Base-by-base conservation (phyloP, 2,329 filamentous ascomycete species). In the Fusarium vanettenii region DNA sequence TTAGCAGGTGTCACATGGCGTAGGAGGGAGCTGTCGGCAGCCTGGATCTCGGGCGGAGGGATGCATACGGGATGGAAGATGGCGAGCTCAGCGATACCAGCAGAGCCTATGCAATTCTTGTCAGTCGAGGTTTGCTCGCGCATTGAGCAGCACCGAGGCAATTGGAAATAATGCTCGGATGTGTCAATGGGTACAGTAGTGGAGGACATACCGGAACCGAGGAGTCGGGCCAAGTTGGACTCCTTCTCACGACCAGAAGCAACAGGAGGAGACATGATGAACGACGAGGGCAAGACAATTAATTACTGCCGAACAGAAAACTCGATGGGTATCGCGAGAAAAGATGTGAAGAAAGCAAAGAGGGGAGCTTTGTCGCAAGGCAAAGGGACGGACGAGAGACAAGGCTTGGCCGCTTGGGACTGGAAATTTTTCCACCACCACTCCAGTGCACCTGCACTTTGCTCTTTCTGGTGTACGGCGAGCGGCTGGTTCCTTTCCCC, bases 81-180 rank as follows among this genome's bases (percentile, higher is more conserved):
- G 81, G 95, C 91, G 81, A 98, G 88, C 86, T 98, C 96, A 80
- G 95, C 93, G 84, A 98, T 96, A 87, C 95, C 95, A 81, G 95
- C 95, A 81, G 92, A 94, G 81, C 95, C 95, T 98, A 43, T 61
- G 14, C n/a, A 33, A 43, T 33, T 50, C 35, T 66, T 67, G 76
- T 82, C 70, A 81, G 74, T 66, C 66, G 11, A 33, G 59, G 18
- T 5, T 41, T 45, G 37, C 37, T n/a, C 16, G 27, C 43, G 8
- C 55, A 20, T 63, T 41, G 25, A 31, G 37, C 27, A 52, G 29
- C 45, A 56, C 59, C 27, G 48, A 55, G 48, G 48, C 48, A 55
- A 55, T 50, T 43, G 14, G 39, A 60, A 27, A 55, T 52, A 65
- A 63, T 64, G 18, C 27, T 56, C 41, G 39, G 48, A 27, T 66